phyloP scores from a whole-genome alignment of 768 basidiomycete genomes.

The Auriculariales sp. region DNA sequence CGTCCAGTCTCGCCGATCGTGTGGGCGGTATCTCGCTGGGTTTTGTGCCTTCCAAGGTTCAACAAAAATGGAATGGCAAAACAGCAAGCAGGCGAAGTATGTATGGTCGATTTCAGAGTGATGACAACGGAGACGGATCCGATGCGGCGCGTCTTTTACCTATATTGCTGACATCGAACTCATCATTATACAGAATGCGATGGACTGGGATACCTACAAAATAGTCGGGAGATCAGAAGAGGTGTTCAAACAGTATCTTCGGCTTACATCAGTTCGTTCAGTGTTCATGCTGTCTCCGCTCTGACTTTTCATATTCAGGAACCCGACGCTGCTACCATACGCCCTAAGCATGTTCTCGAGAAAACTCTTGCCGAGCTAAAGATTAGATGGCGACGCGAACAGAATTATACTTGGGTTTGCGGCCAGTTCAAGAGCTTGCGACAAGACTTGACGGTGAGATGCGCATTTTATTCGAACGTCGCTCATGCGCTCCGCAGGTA shows the following conservation, averaged over 20 bases:
- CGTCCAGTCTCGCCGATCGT: not conserved
- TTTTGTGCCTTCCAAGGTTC: not conserved
- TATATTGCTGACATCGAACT: not conserved
- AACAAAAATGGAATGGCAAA: not conserved
- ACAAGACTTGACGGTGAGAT: slow-evolving; percentile 83
- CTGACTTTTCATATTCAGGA: slow-evolving; percentile 44
- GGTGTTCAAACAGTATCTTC: slow-evolving; percentile 90
- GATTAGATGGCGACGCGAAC: slow-evolving; percentile 69
- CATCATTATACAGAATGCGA: slow-evolving; percentile 54
- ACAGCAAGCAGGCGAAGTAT: not conserved
- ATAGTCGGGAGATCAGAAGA: slow-evolving; percentile 86
- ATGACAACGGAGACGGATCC: slow-evolving; percentile 3
- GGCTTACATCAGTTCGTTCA: slow-evolving; percentile 67
- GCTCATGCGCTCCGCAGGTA: slow-evolving; percentile 41
- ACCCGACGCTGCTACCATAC: slow-evolving; percentile 86
- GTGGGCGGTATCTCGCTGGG: slow-evolving; percentile 2
- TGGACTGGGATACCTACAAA: slow-evolving; percentile 91
- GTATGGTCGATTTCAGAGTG: not conserved
- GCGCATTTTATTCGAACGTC: not conserved
- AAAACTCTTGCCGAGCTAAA: slow-evolving; percentile 80
- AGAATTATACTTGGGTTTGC: slow-evolving; percentile 79
- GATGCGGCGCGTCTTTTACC: slow-evolving; percentile 35
- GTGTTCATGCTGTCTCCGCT: not conserved
- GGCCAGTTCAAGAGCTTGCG: slow-evolving; percentile 96
- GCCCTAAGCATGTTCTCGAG: slow-evolving; percentile 73